Base-by-base conservation (phyloP, 768 basidiomycete genomes). In the Xerocomellus intermedius region DNA sequence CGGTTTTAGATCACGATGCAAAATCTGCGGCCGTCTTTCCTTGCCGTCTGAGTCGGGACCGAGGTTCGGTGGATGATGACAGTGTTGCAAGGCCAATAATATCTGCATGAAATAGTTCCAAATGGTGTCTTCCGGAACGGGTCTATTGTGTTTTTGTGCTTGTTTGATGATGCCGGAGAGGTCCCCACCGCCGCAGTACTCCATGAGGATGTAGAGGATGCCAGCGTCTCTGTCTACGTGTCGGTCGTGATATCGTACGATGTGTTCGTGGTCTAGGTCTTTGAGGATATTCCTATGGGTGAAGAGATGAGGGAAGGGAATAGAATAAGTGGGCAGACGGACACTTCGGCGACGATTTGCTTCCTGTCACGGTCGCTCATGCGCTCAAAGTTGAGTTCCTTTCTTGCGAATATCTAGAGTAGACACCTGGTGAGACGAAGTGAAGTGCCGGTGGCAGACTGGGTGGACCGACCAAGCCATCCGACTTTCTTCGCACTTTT, bases 301-400 rank as follows among this genome's bases (percentile, higher is more conserved):
- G 22, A 16, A 47, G 19, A 13, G 21, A n/a, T 49, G 2, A 57
- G 41, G 35, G 10, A 36, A 19, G n/a, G 17, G 14, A 53, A 8
- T 17, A 1, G 43, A 47, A 24, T 5, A 21, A 37, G 21, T 19
- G 22, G 9, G 24, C 5, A 28, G 33, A 80, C 93, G 65, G 70
- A 98, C 96, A 98, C 97, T 84, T 99, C 97, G 12, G 95, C 85
- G 4, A 97, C 89, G 50, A 99, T 95, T 71, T 98, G 97, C 69
- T 94, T 94, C 62, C 94, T 82, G 69, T 99, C 97, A 37, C 94
- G 82, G 71, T 98, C 94, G 36, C 82, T 88, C 96, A 99, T 98
- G 47, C 90, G 84, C 66, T 96, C 94, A 73, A 98, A 99, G 74
- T 98, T 94, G 64, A 99, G 84, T 72, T 99, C 94, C 67, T 99